A percentile compares a stretch with the other conserved stretches of the same genome.
These are phyloP conservation scores for Hanseniaspora meyeri DNA, from an alignment of 805 yeast species.

Conservation along the genomic window DNA sequence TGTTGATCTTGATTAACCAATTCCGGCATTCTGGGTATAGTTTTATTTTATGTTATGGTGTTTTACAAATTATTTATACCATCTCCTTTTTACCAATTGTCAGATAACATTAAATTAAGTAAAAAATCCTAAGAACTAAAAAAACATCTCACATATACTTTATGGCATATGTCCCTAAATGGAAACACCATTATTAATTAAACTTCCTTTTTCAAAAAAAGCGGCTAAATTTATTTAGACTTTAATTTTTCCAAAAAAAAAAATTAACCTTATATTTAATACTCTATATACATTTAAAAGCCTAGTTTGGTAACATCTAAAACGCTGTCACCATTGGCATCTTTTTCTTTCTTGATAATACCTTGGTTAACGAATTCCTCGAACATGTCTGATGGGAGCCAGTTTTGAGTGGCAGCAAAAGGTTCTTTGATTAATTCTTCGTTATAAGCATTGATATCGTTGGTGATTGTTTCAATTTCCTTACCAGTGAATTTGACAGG, in stretches of 20 bases:
- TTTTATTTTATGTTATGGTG: neutral
- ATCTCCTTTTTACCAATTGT: too few relatives aligned
- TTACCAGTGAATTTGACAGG: constrained; percentile 53
- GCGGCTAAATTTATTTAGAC: neutral
- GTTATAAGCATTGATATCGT: constrained; percentile 55
- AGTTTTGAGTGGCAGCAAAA: constrained; percentile 81
- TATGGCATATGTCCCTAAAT: neutral
- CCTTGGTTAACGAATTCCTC: constrained; percentile 51
- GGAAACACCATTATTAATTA: neutral
- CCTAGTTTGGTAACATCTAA: constrained; percentile 6
- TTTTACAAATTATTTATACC: too few relatives aligned
- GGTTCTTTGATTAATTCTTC: constrained; percentile 57
- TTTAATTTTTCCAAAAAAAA: too few relatives aligned
- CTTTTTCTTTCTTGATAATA: constrained; percentile 45
- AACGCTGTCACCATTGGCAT: constrained; percentile 40
- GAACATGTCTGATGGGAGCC: constrained; percentile 93
- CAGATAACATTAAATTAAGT: too few relatives aligned
- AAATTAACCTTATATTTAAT: too few relatives aligned
- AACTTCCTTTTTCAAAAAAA: neutral
- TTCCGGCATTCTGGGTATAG: neutral
- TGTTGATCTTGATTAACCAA: neutral
- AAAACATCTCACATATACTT: too few relatives aligned
- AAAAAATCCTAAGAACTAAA: too few relatives aligned
- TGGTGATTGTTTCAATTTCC: constrained; percentile 46
- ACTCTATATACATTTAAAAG: constrained; percentile 2